Conservation (phyloP, 768 basidiomycete species). For the Rhizopogon vinicolor region DNA sequence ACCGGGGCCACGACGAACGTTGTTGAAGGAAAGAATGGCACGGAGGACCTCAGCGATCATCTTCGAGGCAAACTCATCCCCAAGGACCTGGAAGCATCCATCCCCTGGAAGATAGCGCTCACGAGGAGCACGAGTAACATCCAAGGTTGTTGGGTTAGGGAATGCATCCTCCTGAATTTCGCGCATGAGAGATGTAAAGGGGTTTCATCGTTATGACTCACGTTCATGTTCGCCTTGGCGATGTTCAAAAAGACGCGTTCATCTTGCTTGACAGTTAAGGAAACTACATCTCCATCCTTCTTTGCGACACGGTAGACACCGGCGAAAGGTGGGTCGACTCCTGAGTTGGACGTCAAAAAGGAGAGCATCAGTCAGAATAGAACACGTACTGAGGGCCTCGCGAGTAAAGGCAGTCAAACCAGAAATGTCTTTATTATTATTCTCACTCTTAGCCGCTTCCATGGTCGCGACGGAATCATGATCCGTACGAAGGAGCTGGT, state of each 20-base stretch:
- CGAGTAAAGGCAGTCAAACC: conserved; percentile 52
- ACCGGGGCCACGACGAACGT: conserved; percentile 63
- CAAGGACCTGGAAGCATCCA: conserved; percentile 41
- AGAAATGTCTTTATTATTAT: conserved; percentile 30
- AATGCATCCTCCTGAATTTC: conserved; percentile 44
- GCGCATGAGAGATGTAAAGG: neutral
- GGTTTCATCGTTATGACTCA: conserved; percentile 29
- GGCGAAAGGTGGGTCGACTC: conserved; percentile 68
- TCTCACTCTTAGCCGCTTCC: conserved; percentile 21
- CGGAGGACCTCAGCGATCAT: conserved; percentile 60
- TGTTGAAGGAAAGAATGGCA: conserved; percentile 53
- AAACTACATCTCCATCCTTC: conserved; percentile 40
- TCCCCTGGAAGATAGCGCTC: conserved; percentile 48
- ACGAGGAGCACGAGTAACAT: conserved; percentile 37
- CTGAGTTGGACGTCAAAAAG: conserved; percentile 29
- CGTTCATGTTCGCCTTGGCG: conserved; percentile 50
- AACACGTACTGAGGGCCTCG: conserved; percentile 64
- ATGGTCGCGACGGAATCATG: conserved; percentile 34
- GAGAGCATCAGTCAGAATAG: neutral
- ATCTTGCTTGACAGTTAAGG: conserved; percentile 37
- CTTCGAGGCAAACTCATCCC: conserved; percentile 54
- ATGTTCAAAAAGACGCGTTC: conserved; percentile 63
- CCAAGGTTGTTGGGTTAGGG: conserved; percentile 39
- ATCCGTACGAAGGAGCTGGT: conserved; percentile 57
- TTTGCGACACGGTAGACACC: conserved; percentile 59